Evolutionary conservation across 352 stramenopile species (phyloP), one percentile per base, ranked within the genome.

Genomic region (Globisporangium parvum): DNA sequence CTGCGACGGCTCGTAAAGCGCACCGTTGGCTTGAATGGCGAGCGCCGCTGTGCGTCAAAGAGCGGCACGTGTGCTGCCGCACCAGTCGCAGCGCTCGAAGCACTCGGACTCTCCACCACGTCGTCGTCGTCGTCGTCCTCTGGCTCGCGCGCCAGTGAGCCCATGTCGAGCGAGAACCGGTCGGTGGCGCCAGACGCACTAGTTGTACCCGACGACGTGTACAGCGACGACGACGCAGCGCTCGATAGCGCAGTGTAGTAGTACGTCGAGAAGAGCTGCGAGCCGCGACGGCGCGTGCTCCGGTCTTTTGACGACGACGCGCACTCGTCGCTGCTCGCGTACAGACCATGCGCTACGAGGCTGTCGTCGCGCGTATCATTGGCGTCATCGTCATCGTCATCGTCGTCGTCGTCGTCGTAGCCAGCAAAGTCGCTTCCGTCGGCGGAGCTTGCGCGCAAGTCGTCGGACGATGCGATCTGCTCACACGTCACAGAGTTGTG

Each of bases 401-500:
- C 31, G 31, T 37, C 31, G 20, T 87, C 67, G 42, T 85, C 71
- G 26, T 87, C 65, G 31, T 85, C 71, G 59, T 88, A 86, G 18
- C 77, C 75, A 15, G 77, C 21, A 24, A 88, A 86, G 4, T 85
- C 73, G 46, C 64, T 67, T 10, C 78, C 62, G 39, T 82, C 77
- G 33, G 70, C 60, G 6, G 73, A 82, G 31, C 66, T 73, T 26
- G 47, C 18, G n/a, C 6, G 15, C 10, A 47, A 40, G 24, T 62
- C 57, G 20, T 62, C 50, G 3, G 21, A 39, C 17, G 47, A 62
- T 3, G 61, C 63, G 31, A 68, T 51, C 62, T 70, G 45, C 35
- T 9, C 31, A 48, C 40, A 47, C 5, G 69, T 33, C 58, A 73
- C 31, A 37, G 6, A 37, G 8, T 37, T 37, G 6, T 8, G 31